These are phyloP conservation scores for Microsporum canis DNA, from an alignment of 2,329 filamentous ascomycete genomes.

Conservation along the genomic window DNA sequence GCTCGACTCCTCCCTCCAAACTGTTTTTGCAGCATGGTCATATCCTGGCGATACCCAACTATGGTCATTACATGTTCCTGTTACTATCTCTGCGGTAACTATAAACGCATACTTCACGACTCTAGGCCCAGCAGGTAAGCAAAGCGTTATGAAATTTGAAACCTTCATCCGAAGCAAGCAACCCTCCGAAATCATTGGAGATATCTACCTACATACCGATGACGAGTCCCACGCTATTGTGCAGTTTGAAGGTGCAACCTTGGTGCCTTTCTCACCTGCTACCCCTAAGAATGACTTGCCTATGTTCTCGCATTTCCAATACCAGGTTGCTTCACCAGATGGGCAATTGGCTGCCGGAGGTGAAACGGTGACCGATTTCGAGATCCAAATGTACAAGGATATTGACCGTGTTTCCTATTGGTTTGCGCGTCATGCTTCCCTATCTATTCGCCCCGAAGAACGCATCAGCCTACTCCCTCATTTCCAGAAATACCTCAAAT, in stretches of 20 bases:
- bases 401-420: background rate
- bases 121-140: background rate
- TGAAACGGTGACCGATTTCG: background rate
- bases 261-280: background rate
- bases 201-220: background rate
- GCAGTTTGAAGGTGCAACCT: background rate
- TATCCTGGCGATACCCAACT: conserved; percentile 15
- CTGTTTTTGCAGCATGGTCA: conserved; percentile 11
- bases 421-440: background rate
- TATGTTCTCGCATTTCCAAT: background rate
- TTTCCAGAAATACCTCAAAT: background rate
- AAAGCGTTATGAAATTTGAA: background rate
- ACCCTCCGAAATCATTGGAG: background rate
- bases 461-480: background rate
- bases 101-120: background rate
- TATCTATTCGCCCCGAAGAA: background rate
- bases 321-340: background rate
- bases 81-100: background rate
- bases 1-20: conserved; percentile 17
- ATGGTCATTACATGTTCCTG: conserved; percentile 14
- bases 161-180: background rate
- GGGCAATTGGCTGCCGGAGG: background rate
- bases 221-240: background rate
- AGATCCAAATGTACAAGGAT: background rate
- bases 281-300: background rate